Conservation (phyloP, 805 yeast species). For the Hyphopichia homilentoma region DNA sequence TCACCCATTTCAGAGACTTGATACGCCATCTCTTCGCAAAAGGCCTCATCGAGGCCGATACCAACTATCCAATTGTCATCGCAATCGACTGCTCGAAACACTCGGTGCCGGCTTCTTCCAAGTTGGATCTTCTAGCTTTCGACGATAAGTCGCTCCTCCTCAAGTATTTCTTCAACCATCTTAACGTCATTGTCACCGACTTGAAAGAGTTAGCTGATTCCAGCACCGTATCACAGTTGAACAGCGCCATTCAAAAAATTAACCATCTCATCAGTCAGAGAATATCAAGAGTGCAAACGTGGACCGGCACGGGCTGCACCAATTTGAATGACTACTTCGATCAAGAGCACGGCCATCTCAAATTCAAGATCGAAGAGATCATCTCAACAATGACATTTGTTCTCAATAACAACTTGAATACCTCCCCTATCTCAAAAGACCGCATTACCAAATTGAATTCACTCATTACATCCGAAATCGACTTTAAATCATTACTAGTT, state of each 20-base stretch:
- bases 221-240: slow-evolving; percentile 4
- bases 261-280: slow-evolving; percentile 24
- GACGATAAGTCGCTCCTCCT: slow-evolving; percentile 29
- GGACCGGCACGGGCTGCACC: slow-evolving; percentile 37
- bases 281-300: slow-evolving; percentile 36
- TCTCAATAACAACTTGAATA: slow-evolving; percentile 22
- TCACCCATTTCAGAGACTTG: slow-evolving; percentile 11
- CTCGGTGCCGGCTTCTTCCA: slow-evolving; percentile 2
- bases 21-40: slow-evolving; percentile 23
- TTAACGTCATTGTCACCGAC: slow-evolving; percentile 27
- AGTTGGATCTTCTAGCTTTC: slow-evolving; percentile 21
- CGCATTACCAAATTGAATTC: slow-evolving; percentile 20
- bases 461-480: slow-evolving; percentile 24
- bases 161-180: slow-evolving; percentile 34
- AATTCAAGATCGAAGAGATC: slow-evolving; percentile 15
- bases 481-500: slow-evolving; percentile 25
- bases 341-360: slow-evolving; percentile 1
- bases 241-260: slow-evolving; percentile 18
- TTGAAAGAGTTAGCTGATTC: slow-evolving; percentile 2
- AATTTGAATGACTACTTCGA: slow-evolving; percentile 16
- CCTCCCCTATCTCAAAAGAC: slow-evolving; percentile 17
- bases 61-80: slow-evolving; percentile 28
- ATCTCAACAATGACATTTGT: slow-evolving; percentile 36
- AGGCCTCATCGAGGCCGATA: slow-evolving; percentile 33
- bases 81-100: slow-evolving; percentile 9